A percentile compares a stretch with the other conserved stretches of the same genome.
Conservation (phyloP, 208 protist species). For the Trichomonas tenax region DNA sequence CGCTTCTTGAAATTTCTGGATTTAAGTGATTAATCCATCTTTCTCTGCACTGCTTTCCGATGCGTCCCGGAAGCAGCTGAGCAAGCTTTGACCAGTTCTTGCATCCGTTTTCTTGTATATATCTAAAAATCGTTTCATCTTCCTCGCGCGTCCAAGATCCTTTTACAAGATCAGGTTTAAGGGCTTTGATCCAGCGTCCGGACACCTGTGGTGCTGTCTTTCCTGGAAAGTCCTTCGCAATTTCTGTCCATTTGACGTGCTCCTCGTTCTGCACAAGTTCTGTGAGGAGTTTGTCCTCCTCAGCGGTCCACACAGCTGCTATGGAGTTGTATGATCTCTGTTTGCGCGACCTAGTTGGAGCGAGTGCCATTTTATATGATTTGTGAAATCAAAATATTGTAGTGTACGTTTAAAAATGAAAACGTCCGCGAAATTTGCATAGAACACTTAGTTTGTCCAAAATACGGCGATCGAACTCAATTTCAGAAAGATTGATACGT, state of each 20-base stretch:
- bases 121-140: slow-evolving; percentile 93
- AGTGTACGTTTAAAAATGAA: too few relatives aligned
- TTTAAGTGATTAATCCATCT: not conserved
- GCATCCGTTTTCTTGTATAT: slow-evolving; percentile 25
- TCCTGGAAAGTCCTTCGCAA: slow-evolving; percentile 61
- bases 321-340: not conserved
- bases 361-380: not conserved
- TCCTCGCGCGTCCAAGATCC: slow-evolving; percentile 95
- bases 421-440: too few relatives aligned
- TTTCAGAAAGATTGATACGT: too few relatives aligned
- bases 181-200: slow-evolving; percentile 91
- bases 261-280: not conserved
- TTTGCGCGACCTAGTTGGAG: not conserved
- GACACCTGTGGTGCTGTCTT: slow-evolving; percentile 97
- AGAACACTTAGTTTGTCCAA: too few relatives aligned
- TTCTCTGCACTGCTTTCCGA: not conserved
- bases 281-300: not conserved
- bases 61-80: not conserved
- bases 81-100: slow-evolving; percentile 33
- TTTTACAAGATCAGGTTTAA: slow-evolving; percentile 95
- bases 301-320: not conserved
- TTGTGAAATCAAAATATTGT: too few relatives aligned
- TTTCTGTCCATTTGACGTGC: not conserved
- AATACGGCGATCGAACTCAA: too few relatives aligned
- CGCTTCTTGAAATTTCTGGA: slow-evolving; percentile 26